phyloP scores from a whole-genome alignment of 1,139 yeast genomes.

The Pichia sp. region DNA sequence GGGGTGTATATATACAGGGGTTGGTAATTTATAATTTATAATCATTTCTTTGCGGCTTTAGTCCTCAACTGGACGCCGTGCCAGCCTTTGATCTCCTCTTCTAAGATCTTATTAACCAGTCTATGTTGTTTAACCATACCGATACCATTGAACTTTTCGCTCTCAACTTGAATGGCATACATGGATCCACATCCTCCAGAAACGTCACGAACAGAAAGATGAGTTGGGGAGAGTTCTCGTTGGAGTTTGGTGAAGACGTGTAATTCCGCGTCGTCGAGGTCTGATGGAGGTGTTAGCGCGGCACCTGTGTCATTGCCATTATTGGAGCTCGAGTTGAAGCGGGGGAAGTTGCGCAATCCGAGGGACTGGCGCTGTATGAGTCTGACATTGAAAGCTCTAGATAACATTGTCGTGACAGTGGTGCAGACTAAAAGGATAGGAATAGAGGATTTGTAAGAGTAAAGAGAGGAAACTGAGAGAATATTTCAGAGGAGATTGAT shows the following conservation, averaged over 20 bases:
- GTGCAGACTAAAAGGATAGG: too few species aligned
- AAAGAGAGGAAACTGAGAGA: too few species aligned
- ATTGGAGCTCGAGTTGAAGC: too few species aligned
- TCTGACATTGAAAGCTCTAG: too few species aligned
- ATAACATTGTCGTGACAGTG: too few species aligned
- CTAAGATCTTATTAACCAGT: constrained; percentile 71
- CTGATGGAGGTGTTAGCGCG: neutral
- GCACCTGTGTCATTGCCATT: too few species aligned
- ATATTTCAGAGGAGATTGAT: too few species aligned
- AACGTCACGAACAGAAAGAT: constrained; percentile 66
- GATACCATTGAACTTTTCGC: constrained; percentile 68
- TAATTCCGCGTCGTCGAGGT: constrained; percentile 57
- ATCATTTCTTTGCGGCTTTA: constrained; percentile 30
- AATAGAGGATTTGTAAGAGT: too few species aligned
- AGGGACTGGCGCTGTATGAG: too few species aligned
- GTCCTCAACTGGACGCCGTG: constrained; percentile 90
- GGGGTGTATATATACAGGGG: too few species aligned
- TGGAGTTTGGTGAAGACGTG: constrained; percentile 53
- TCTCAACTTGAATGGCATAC: constrained; percentile 82
- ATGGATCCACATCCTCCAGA: constrained; percentile 98
- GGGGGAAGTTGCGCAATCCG: too few species aligned
- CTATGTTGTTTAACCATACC: constrained; percentile 89
- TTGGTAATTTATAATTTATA: neutral
- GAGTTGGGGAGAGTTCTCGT: constrained; percentile 49
- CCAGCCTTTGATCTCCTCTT: constrained; percentile 88